Percentiles rank a stretch among this genome's conserved stretches.
phyloP scores from a whole-genome alignment of 345 rosid genomes.

The Erysimum cheiranthoides region DNA sequence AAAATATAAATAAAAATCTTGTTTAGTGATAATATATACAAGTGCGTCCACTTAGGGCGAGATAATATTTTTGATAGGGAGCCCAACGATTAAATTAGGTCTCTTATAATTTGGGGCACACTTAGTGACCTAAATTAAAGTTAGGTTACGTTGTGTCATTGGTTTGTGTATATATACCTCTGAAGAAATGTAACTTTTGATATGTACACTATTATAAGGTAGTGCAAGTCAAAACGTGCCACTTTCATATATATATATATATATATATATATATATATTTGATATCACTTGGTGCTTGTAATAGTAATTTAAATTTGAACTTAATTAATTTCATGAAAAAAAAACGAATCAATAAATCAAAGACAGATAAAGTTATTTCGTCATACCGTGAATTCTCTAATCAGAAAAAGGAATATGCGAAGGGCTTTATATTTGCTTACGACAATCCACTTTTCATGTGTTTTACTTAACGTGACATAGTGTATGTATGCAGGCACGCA shows the following conservation, averaged over 20 bases:
- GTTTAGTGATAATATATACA: slow-evolving; percentile 39
- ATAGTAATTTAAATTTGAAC: slow-evolving; percentile 24
- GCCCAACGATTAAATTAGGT: slow-evolving; percentile 38
- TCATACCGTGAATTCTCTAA: slow-evolving; percentile 24
- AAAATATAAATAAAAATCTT: slow-evolving; percentile 8
- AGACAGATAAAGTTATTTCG: slow-evolving; percentile 5
- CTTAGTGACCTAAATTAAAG: slow-evolving; percentile 46
- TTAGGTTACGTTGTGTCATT: slow-evolving; percentile 48
- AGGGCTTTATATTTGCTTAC: slow-evolving; percentile 32
- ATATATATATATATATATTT: slow-evolving; percentile 22
- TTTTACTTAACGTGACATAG: slow-evolving; percentile 16
- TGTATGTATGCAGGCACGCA: slow-evolving; percentile 20
- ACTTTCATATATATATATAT: slow-evolving; percentile 20
- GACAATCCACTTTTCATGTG: slow-evolving; percentile 37
- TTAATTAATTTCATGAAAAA: background rate
- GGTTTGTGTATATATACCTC: slow-evolving; percentile 19
- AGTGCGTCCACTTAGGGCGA: slow-evolving; percentile 39
- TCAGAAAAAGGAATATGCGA: slow-evolving; percentile 22
- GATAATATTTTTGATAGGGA: slow-evolving; percentile 42
- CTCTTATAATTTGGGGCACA: slow-evolving; percentile 39
- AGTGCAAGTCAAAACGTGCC: slow-evolving; percentile 40
- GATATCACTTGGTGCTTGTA: slow-evolving; percentile 37
- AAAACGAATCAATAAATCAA: background rate
- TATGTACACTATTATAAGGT: slow-evolving; percentile 11
- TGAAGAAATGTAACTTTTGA: slow-evolving; percentile 22